A percentile compares a stretch with the other conserved stretches of the same genome.
phyloP scores from a whole-genome alignment of 441 rosid genomes.

The Euphorbia corollata region DNA sequence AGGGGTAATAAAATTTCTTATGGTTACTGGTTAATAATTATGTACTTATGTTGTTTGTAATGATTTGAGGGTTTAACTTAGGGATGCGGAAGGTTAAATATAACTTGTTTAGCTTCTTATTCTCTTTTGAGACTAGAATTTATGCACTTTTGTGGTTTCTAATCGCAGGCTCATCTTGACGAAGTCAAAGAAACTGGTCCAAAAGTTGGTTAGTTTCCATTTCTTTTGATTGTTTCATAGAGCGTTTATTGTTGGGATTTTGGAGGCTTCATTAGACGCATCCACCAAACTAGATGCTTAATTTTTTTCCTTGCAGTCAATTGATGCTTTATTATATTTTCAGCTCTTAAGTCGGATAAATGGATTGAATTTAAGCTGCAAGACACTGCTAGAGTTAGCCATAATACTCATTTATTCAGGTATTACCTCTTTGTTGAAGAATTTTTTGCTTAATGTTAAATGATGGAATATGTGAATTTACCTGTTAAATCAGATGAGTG shows the following conservation, averaged over 20 bases:
- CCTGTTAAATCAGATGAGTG: not conserved
- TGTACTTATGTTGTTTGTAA: not conserved
- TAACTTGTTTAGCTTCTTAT: not conserved
- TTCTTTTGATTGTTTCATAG: not conserved
- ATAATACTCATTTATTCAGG: constrained; percentile 85
- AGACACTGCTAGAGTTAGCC: constrained; percentile 91
- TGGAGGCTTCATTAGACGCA: not conserved
- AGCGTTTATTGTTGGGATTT: not conserved
- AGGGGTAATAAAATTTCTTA: no score
- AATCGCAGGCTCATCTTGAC: constrained; percentile 65
- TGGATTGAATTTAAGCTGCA: constrained; percentile 95
- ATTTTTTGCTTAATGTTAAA: not conserved
- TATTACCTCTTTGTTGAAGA: constrained; percentile 19
- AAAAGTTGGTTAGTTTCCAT: constrained; percentile 51
- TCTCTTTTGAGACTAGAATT: not conserved
- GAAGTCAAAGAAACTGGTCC: constrained; percentile 44
- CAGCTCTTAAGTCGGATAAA: constrained; percentile 83
- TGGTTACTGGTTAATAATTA: no score
- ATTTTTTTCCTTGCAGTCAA: constrained; percentile 6
- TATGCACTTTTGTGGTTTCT: constrained; percentile 3
- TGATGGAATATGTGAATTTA: not conserved
- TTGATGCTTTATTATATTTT: constrained; percentile 18
- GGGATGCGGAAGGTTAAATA: not conserved
- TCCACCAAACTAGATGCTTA: not conserved
- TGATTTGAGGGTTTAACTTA: constrained; percentile 1